A percentile compares a stretch with the other conserved stretches of the same genome.
Conservation (phyloP, 371 early-diverging fungal genomes). For the Blakeslea trispora region DNA sequence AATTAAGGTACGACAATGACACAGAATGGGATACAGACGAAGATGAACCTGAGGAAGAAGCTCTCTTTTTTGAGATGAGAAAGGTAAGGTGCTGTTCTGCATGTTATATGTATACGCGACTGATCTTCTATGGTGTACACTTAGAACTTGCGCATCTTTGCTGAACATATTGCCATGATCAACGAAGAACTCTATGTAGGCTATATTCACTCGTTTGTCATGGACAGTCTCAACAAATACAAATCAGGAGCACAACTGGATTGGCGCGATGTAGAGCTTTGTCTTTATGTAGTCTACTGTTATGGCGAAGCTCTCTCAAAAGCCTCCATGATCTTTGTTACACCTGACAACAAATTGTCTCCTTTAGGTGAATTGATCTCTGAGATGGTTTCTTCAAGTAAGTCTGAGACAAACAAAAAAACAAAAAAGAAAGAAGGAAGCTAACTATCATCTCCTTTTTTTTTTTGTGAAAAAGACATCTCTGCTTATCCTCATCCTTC, state of each 20-base stretch:
- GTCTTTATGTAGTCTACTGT: conserved; percentile 76
- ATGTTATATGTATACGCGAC: neutral
- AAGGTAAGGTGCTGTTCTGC: too few relatives aligned
- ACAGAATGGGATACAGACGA: conserved; percentile 75
- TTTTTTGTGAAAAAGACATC: conserved; percentile 65
- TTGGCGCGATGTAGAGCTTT: conserved; percentile 86
- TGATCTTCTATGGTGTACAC: too few relatives aligned
- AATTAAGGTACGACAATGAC: conserved; percentile 90
- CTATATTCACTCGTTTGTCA: conserved; percentile 62
- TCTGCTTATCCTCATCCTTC: conserved; percentile 83
- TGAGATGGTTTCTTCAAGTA: conserved; percentile 65
- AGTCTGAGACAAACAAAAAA: too few relatives aligned
- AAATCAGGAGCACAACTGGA: conserved; percentile 52
- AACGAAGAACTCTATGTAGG: conserved; percentile 62
- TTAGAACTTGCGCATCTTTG: conserved; percentile 71
- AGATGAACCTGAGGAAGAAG: conserved; percentile 77
- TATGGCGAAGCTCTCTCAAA: conserved; percentile 71
- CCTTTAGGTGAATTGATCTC: conserved; percentile 74
- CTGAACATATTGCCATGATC: conserved; percentile 72
- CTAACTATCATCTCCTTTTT: too few relatives aligned
- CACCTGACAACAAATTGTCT: conserved; percentile 51
- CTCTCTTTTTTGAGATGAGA: conserved; percentile 73
- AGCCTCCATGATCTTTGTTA: conserved; percentile 62
- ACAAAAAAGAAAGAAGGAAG: too few relatives aligned
- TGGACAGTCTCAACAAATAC: conserved; percentile 55